Evolutionary conservation across 768 basidiomycete genomes (phyloP).

Genomic region (Lactarius deliciosus): DNA sequence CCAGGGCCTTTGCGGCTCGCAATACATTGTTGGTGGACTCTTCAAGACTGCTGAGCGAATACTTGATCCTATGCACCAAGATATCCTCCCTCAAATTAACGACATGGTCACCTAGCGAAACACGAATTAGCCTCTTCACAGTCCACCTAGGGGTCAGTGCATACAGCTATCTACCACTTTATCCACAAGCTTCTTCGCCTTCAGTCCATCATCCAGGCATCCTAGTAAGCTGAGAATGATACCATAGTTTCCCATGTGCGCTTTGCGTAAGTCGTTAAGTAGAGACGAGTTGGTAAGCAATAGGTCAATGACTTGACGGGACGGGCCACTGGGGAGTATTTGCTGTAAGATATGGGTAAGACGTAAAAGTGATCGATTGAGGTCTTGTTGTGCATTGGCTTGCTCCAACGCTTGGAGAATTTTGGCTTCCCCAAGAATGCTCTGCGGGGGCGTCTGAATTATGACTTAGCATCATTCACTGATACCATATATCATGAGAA

Average conservation of each 20-base stretch:
- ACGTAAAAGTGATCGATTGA: conserved; percentile 70
- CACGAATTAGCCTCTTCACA: neutral
- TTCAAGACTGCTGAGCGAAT: conserved; percentile 76
- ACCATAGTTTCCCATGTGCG: conserved; percentile 90
- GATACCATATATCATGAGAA: neutral
- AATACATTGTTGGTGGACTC: conserved; percentile 50
- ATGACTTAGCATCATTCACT: neutral
- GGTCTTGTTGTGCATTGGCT: conserved; percentile 76
- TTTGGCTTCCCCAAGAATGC: conserved; percentile 53
- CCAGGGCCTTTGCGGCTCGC: conserved; percentile 72
- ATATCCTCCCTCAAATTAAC: conserved; percentile 90
- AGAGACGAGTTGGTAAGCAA: conserved; percentile 78
- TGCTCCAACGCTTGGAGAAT: conserved; percentile 68
- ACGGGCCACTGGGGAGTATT: conserved; percentile 62
- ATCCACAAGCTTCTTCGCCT: conserved; percentile 89
- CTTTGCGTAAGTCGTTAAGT: conserved; percentile 84
- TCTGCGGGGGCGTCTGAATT: conserved; percentile 21
- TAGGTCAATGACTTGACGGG: conserved; percentile 80
- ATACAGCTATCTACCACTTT: conserved; percentile 77
- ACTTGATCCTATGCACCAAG: conserved; percentile 76
- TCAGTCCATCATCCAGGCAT: conserved; percentile 83
- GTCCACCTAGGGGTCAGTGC: conserved; percentile 14
- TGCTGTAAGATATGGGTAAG: conserved; percentile 81
- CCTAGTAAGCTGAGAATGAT: conserved; percentile 89
- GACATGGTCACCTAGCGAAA: conserved; percentile 76